Base-by-base conservation (phyloP, 768 basidiomycete genomes). In the Trametes cinnabarina region DNA sequence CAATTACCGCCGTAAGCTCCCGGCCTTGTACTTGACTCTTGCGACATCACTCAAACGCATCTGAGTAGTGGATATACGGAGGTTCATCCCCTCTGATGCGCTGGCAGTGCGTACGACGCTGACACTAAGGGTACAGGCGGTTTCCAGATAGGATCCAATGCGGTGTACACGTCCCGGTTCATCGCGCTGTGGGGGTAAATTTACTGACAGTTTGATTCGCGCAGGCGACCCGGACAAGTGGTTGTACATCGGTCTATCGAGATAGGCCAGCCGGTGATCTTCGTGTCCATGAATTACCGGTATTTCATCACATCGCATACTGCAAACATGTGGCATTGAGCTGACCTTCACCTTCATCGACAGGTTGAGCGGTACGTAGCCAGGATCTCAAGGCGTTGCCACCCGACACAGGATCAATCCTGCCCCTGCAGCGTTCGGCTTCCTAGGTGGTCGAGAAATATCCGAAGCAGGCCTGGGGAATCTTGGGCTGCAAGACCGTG, bases 211-310 rank as follows among this genome's bases (percentile, higher is more conserved):
- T 40, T 8, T 19, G 23, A 15, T 14, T 3, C 10, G 4, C 25
- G 60, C 54, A 46, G 63, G 26, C 47, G 61, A 51, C 46, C 56
- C 2, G 63, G 63, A 9, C 47, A 39, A 3, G 35, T 57, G 5
- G 58, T 66, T 8, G 58, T 66, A 6, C 37, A 60, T 14, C 73
- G 78, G 17, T 82, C 82, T 0, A 72, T 81, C 6, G 68, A 70
- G 1, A 60, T 83, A 12, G 72, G 72, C 0, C 64, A 71, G 41
- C 82, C 82, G 1, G 72, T 82, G 17, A 67, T 85, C 25, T 83
- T 77, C 60, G 82, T 84, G 12, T 78, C 77, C 57, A 77, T 82
- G 70, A 84, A 84, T 64, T 84, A 85, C 51, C 70, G 75, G 75
- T 75, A 15, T 52, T 68, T 11, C 6, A 3, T 43, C 3, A 17